Evolutionary conservation across 2,329 filamentous ascomycete species (phyloP).

Genomic region (Microdochium paspali): DNA sequence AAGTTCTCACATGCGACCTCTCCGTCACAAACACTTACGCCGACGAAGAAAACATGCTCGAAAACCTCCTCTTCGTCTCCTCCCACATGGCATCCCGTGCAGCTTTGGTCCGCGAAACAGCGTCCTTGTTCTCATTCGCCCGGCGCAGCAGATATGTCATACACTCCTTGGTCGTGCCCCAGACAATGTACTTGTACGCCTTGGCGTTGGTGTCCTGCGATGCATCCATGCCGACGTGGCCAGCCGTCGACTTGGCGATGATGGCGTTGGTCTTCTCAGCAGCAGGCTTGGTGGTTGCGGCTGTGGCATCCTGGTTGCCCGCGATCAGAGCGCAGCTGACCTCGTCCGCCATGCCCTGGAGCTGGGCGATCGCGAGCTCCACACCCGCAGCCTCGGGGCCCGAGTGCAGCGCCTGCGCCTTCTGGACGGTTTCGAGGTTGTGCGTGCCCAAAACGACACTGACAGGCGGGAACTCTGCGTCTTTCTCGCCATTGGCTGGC

Average conservation of each 20-base stretch:
- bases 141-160: conserved; percentile 73
- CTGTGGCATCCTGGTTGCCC: not conserved
- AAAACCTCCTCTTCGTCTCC: conserved; percentile 50
- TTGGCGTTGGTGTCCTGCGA: conserved; percentile 16
- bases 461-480: conserved; percentile 41
- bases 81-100: conserved; percentile 53
- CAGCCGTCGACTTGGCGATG: not conserved
- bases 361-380: conserved; percentile 60
- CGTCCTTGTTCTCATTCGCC: conserved; percentile 67
- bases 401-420: conserved; percentile 42
- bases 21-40: not conserved
- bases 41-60: conserved; percentile 24
- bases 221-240: not conserved
- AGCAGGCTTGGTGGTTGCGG: not conserved
- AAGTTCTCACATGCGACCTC: not conserved
- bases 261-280: not conserved
- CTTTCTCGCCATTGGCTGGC: conserved; percentile 20
- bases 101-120: conserved; percentile 51
- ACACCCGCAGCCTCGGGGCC: conserved; percentile 26
- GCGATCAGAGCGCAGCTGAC: conserved; percentile 57
- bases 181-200: conserved; percentile 59
- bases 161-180: conserved; percentile 69
- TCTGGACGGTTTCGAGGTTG: conserved; percentile 63
- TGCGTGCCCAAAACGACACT: conserved; percentile 72
- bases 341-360: conserved; percentile 95